Evolutionary conservation across 1,284 basidiomycete genomes (phyloP), one percentile per base, ranked within the genome.

Genomic region (Sanguinoderma infundibulare): DNA sequence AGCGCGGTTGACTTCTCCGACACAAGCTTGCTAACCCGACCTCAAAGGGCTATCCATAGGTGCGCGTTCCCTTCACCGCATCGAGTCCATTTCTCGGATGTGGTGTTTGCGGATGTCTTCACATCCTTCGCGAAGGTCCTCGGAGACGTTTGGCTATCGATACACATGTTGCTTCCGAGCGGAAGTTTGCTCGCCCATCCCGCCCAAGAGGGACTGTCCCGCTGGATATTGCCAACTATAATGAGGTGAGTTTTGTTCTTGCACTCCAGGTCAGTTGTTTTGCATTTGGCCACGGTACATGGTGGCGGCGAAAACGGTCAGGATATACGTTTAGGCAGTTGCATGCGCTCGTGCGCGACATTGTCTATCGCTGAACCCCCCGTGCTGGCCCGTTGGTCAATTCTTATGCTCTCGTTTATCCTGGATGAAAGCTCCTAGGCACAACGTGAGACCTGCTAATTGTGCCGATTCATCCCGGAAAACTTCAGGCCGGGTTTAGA

Each of bases 101-200:
- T 99, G 50, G 86, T 99, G 50, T 87, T 98, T 60, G 96, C 97
- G 58, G 98, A 99, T 82, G 87, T 98, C 63, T 86, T 98, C 70
- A 99, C 98, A 0, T 98, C 95, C 0, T 98, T 95, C 69, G 96
- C 98, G 44, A 98, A 98, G 78, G 96, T 99, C 30, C 81, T 98
- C 38, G 98, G 96, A 17, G 97, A 99, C 70, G 80, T 97, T 52
- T 98, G 94, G 92, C 79, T 98, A 26, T 95, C 93, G 1, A 71
- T 90, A 2, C 90, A 85, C 73, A 90, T 94, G 95, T 76, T 94
- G 57, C 75, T 91, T 60, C 90, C 90, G 9, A 85, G 91, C 35
- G 90, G 91, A 46, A 93, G 89, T 68, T 80, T 95, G 28, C 78
- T 91, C 22, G 75, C 81, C 3, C 81, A 87, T 49, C 89, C 93